Evolutionary conservation across 129 eudicot species (phyloP).

Genomic region (Calendula officinalis): DNA sequence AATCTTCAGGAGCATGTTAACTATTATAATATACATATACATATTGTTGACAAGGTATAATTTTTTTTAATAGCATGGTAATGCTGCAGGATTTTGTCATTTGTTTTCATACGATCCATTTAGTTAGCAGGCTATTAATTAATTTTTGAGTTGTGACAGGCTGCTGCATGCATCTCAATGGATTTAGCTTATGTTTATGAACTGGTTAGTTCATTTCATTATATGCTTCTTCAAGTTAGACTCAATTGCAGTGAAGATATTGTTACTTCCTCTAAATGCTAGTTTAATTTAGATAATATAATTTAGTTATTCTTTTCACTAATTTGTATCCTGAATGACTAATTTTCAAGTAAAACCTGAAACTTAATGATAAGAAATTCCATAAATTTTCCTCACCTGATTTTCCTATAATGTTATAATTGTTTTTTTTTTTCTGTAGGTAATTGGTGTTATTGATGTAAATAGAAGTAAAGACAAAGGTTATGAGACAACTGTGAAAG

Average conservation of each 20-base stretch:
- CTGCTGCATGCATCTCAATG: constrained; percentile 59
- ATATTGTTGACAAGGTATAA: constrained; percentile 17
- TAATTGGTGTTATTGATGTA: constrained; percentile 86
- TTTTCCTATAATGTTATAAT: background rate
- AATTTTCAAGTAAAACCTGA: too few relatives aligned
- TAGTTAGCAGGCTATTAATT: constrained; percentile 17
- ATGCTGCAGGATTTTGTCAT: constrained; percentile 16
- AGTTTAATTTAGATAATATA: background rate
- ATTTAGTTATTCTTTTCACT: background rate
- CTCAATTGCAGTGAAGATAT: constrained; percentile 3
- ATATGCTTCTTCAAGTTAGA: constrained; percentile 14
- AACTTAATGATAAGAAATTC: too few relatives aligned
- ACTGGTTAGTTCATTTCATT: constrained; percentile 51
- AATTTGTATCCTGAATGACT: too few relatives aligned
- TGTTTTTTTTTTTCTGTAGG: constrained; percentile 42
- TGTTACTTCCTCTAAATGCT: constrained; percentile 5
- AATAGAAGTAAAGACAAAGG: constrained; percentile 76
- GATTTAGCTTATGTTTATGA: constrained; percentile 80
- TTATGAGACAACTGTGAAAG: constrained; percentile 83
- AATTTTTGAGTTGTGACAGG: constrained; percentile 47
- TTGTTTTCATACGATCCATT: constrained; percentile 10
- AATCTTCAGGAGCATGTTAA: constrained; percentile 15
- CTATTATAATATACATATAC: background rate
- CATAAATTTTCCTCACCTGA: too few relatives aligned
- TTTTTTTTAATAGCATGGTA: background rate